Conservation (phyloP, 1,284 basidiomycete genomes). For the Apiotrichum mycotoxinovorans region DNA sequence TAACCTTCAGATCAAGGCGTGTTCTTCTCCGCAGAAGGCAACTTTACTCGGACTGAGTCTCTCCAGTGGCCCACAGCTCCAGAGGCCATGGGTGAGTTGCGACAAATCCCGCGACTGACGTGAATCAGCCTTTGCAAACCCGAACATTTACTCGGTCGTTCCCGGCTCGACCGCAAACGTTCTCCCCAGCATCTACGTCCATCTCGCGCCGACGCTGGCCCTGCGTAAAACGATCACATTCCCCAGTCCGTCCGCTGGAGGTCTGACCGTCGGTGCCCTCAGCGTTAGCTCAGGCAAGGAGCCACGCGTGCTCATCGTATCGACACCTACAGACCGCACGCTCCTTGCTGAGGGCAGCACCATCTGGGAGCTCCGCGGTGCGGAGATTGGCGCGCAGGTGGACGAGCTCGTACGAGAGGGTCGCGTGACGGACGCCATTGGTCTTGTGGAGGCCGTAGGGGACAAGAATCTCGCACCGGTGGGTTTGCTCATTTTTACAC, state of each 20-base stretch:
- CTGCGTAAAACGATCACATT: constrained; percentile 64
- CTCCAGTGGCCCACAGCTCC: constrained; percentile 77
- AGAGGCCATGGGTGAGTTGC: constrained; percentile 66
- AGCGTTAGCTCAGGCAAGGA: constrained; percentile 1
- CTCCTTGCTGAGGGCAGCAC: constrained; percentile 65
- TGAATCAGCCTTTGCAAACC: constrained; percentile 67
- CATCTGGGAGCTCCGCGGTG: constrained; percentile 72
- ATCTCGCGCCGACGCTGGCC: constrained; percentile 67
- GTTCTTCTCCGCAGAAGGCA: constrained; percentile 68
- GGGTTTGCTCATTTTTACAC: constrained; percentile 1
- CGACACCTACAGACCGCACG: constrained; percentile 68
- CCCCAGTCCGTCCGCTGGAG: constrained; percentile 50
- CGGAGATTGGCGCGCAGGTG: constrained; percentile 72
- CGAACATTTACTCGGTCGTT: constrained; percentile 77
- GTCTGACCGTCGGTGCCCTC: constrained; percentile 18
- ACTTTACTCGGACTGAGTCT: constrained; percentile 58
- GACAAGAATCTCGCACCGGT: constrained; percentile 67
- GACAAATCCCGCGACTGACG: not conserved
- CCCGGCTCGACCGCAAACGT: constrained; percentile 49
- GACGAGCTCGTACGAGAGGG: constrained; percentile 75
- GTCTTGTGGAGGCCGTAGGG: constrained; percentile 67
- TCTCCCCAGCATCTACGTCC: constrained; percentile 68
- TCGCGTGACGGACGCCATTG: constrained; percentile 73
- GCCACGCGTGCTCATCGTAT: constrained; percentile 57
- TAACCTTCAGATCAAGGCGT: constrained; percentile 62